Conservation (phyloP, 148 eudicot species). For the Nepenthes mirabilis region DNA sequence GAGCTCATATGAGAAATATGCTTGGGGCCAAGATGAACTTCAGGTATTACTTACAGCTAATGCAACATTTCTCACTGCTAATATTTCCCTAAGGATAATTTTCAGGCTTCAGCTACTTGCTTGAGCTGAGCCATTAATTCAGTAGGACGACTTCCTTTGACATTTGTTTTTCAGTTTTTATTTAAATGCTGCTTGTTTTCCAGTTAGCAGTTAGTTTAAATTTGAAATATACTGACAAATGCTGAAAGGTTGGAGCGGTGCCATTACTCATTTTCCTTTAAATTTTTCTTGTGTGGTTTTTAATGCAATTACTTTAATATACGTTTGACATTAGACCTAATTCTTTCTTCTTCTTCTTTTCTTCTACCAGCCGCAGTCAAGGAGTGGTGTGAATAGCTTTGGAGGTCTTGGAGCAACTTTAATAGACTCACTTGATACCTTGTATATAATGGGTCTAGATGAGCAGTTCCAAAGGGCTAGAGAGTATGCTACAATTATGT, state of each 20-base stretch:
- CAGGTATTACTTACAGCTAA: conserved; percentile 40
- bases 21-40: conserved; percentile 99
- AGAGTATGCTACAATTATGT: conserved; percentile 57
- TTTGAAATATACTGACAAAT: too few relatives aligned
- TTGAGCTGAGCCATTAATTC: neutral
- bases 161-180: too few relatives aligned
- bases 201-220: too few relatives aligned
- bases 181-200: too few relatives aligned
- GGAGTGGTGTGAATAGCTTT: conserved; percentile 89
- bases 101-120: neutral
- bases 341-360: conserved; percentile 7
- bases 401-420: conserved; percentile 99
- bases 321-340: neutral
- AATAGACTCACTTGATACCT: conserved; percentile 85
- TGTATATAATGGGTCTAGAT: conserved; percentile 92
- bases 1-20: conserved; percentile 95
- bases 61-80: neutral
- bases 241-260: neutral
- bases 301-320: neutral
- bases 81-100: neutral
- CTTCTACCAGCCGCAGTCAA: conserved; percentile 73
- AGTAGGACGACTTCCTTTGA: too few relatives aligned
- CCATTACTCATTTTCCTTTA: neutral
- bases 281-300: neutral
- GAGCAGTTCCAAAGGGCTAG: conserved; percentile 93